These are phyloP conservation scores for Globisporangium barbulae DNA, from an alignment of 352 stramenopile species.

Conservation along the genomic window DNA sequence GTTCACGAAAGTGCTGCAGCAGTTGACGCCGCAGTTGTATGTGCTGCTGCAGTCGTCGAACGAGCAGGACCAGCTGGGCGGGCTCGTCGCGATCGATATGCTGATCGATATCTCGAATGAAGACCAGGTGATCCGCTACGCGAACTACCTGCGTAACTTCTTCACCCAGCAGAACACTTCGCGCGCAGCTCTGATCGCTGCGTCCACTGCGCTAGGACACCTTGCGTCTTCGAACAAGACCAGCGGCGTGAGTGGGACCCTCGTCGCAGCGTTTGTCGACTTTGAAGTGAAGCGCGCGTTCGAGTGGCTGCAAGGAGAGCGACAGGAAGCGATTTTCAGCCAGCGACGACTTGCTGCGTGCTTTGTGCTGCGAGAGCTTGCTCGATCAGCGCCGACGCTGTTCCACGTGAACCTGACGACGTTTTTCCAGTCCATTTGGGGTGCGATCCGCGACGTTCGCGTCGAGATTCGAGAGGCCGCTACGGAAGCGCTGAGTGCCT, in stretches of 20 bases:
- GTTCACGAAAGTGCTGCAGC: conserved; percentile 69
- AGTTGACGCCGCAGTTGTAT: conserved; percentile 79
- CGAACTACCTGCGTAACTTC: conserved; percentile 88
- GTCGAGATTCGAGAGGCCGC: conserved; percentile 84
- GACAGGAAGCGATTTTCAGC: conserved; percentile 70
- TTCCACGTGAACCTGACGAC: conserved; percentile 91
- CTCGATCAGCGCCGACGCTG: conserved; percentile 80
- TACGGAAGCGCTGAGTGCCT: conserved; percentile 81
- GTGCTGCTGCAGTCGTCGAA: conserved; percentile 55
- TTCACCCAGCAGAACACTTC: conserved; percentile 70
- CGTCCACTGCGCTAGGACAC: conserved; percentile 75
- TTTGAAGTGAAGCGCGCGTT: conserved; percentile 91
- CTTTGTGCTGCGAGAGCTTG: conserved; percentile 87
- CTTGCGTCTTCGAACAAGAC: conserved; percentile 67
- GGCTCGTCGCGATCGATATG: conserved; percentile 66
- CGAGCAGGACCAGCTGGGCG: conserved; percentile 72
- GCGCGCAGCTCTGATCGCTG: conserved; percentile 54
- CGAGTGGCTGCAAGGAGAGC: conserved; percentile 79
- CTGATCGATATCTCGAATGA: conserved; percentile 83
- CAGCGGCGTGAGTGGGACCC: conserved; percentile 71
- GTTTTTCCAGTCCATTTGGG: conserved; percentile 92
- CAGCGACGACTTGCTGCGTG: conserved; percentile 76
- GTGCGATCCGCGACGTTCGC: conserved; percentile 63
- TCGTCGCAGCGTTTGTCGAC: conserved; percentile 89
- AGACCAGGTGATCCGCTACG: conserved; percentile 89